These are phyloP conservation scores for Arthroderma sp. DNA, from an alignment of 2,329 filamentous ascomycete species.

Conservation along the genomic window DNA sequence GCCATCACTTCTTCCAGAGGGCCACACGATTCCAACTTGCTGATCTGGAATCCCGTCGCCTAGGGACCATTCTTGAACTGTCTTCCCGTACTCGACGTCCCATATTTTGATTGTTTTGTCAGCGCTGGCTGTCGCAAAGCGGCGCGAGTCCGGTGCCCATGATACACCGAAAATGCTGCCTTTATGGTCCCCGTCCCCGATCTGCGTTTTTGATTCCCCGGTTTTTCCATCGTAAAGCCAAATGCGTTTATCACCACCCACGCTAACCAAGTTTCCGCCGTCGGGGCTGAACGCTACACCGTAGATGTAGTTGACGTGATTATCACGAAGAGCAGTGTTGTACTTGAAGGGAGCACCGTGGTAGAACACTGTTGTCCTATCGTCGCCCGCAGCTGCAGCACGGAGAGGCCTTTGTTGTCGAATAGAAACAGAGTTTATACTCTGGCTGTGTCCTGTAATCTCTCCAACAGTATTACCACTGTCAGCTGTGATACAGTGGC, in stretches of 20 bases:
- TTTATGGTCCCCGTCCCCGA: conserved; percentile 63
- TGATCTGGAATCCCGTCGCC: conserved; percentile 72
- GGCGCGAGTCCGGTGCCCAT: conserved; percentile 77
- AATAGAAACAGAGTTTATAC: conserved; percentile 83
- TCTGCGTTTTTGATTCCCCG: conserved; percentile 62
- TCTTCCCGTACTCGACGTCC: conserved; percentile 70
- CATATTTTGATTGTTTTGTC: conserved; percentile 92
- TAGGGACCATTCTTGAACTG: conserved; percentile 70
- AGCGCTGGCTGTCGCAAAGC: conserved; percentile 79
- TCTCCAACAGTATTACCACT: conserved; percentile 94
- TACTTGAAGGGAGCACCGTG: conserved; percentile 95
- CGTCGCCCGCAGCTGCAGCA: conserved; percentile 82
- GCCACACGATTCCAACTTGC: conserved; percentile 90
- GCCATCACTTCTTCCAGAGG: conserved; percentile 65
- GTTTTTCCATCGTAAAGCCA: conserved; percentile 96
- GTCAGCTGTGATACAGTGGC: conserved; percentile 87
- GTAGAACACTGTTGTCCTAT: conserved; percentile 79
- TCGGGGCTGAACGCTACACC: conserved; percentile 83
- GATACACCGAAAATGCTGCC: conserved; percentile 87
- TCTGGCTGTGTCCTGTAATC: conserved; percentile 78
- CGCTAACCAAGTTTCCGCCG: conserved; percentile 66
- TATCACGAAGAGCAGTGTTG: conserved; percentile 61
- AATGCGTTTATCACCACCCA: conserved; percentile 83
- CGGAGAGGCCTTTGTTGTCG: conserved; percentile 80
- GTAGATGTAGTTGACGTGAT: conserved; percentile 82